Evolutionary conservation across 1,284 basidiomycete species (phyloP).

Genomic region (Ustilago lituana): DNA sequence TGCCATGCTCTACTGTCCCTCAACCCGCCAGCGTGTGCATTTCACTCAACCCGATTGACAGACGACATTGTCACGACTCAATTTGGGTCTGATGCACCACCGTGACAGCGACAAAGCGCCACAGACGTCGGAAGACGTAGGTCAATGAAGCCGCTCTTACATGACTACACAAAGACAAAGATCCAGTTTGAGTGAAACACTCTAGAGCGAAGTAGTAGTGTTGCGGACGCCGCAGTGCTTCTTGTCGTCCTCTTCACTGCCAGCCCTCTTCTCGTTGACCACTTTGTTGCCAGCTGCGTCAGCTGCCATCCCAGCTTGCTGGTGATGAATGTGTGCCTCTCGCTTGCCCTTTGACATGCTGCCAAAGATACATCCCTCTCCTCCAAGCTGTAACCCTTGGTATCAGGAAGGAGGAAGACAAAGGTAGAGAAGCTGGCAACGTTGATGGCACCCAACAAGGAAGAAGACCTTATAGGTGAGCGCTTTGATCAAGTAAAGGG

Average conservation of each 20-base stretch:
- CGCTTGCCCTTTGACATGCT: constrained; percentile 74
- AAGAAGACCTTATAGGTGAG: constrained; percentile 68
- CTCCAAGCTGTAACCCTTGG: constrained; percentile 67
- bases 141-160: too few relatives aligned
- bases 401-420: constrained; percentile 69
- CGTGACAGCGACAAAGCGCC: too few relatives aligned
- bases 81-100: too few relatives aligned
- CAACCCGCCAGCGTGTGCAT: too few relatives aligned
- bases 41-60: too few relatives aligned
- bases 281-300: neutral
- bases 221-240: constrained; percentile 2
- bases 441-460: constrained; percentile 67
- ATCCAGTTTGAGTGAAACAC: too few relatives aligned
- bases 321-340: constrained; percentile 70
- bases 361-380: constrained; percentile 86
- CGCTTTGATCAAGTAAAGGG: constrained; percentile 66
- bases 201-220: too few relatives aligned
- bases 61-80: too few relatives aligned
- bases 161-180: too few relatives aligned
- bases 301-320: constrained; percentile 3
- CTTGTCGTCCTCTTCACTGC: constrained; percentile 10
- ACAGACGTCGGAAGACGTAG: too few relatives aligned
- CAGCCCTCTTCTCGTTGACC: constrained; percentile 4
- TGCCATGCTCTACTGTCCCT: too few relatives aligned
- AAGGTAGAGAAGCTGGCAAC: constrained; percentile 61